These are phyloP conservation scores for Pseudogymnoascus sp. DNA, from an alignment of 2,329 filamentous ascomycete species.

Conservation along the genomic window DNA sequence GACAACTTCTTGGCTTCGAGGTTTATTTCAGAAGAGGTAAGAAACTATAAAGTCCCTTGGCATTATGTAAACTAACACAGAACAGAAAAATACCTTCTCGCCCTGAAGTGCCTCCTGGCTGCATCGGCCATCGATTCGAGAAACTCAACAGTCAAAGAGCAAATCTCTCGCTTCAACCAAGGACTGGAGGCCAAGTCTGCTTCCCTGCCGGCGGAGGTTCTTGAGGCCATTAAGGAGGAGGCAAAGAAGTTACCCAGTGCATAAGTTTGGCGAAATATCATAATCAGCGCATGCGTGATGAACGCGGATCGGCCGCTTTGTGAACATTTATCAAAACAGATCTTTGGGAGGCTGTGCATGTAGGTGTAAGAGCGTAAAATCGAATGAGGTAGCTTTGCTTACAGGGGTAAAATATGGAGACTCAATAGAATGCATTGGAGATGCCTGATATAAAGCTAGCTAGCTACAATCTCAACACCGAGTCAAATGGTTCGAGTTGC, in stretches of 20 bases:
- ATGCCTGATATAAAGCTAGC: neutral
- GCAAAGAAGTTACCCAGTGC: slow-evolving; percentile 2
- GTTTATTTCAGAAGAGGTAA: slow-evolving; percentile 77
- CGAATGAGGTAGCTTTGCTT: neutral
- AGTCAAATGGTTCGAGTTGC: neutral
- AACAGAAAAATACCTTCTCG: slow-evolving; percentile 76
- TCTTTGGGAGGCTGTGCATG: neutral
- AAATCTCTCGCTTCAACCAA: slow-evolving; percentile 61
- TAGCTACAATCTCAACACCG: neutral
- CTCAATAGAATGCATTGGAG: neutral
- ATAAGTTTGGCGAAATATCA: slow-evolving; percentile 4
- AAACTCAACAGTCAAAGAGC: slow-evolving; percentile 67
- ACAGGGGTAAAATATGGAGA: neutral
- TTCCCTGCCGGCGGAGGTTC: neutral
- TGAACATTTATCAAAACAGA: slow-evolving; percentile 6
- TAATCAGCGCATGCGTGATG: neutral
- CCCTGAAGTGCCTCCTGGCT: slow-evolving; percentile 74
- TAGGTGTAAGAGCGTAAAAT: slow-evolving; percentile 4
- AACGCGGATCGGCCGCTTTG: neutral
- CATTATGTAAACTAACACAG: slow-evolving; percentile 21
- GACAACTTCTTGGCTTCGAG: slow-evolving; percentile 81
- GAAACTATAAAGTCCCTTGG: slow-evolving; percentile 22
- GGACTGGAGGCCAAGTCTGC: slow-evolving; percentile 38
- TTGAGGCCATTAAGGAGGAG: slow-evolving; percentile 4
- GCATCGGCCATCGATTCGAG: slow-evolving; percentile 60